These are phyloP conservation scores for Plasmodium malariae DNA, from an alignment of 169 alveolate genomes.

Conservation along the genomic window DNA sequence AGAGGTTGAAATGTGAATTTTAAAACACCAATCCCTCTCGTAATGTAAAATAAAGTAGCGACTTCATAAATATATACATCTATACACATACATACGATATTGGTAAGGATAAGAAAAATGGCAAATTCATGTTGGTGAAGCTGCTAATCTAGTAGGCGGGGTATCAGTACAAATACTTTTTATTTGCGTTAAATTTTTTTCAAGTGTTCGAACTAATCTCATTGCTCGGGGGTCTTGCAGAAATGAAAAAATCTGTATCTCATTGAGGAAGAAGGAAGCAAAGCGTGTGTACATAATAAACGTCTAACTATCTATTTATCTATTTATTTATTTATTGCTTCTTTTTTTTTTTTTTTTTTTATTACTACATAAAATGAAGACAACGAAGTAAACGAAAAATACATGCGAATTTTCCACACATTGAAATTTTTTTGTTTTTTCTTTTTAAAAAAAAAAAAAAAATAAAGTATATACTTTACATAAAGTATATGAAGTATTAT, in stretches of 20 bases:
- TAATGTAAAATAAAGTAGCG: too few species aligned
- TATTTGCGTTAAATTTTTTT: conserved; percentile 37
- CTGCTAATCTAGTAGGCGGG: too few species aligned
- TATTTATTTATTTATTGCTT: background rate
- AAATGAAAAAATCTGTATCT: conserved; percentile 44
- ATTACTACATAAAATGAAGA: too few species aligned
- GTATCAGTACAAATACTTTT: conserved; percentile 17
- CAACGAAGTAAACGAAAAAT: background rate
- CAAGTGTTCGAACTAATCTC: conserved; percentile 24
- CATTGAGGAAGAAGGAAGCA: background rate
- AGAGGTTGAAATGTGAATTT: too few species aligned
- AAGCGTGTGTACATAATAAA: background rate
- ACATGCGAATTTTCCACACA: too few species aligned
- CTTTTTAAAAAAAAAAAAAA: conserved; percentile 5
- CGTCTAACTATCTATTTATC: conserved; percentile 5
- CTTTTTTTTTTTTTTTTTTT: background rate
- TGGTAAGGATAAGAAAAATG: too few species aligned
- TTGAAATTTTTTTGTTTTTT: too few species aligned
- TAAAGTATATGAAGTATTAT: background rate
- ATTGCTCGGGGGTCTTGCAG: conserved; percentile 49
- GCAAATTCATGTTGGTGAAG: too few species aligned
- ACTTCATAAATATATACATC: too few species aligned
- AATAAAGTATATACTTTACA: too few species aligned
- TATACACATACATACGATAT: too few species aligned
- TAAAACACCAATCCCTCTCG: too few species aligned